A percentile compares a stretch with the other conserved stretches of the same genome.
Evolutionary conservation across 192 early-diverging fungal genomes (phyloP).

Genomic region (Gaertneriomyces sp.): DNA sequence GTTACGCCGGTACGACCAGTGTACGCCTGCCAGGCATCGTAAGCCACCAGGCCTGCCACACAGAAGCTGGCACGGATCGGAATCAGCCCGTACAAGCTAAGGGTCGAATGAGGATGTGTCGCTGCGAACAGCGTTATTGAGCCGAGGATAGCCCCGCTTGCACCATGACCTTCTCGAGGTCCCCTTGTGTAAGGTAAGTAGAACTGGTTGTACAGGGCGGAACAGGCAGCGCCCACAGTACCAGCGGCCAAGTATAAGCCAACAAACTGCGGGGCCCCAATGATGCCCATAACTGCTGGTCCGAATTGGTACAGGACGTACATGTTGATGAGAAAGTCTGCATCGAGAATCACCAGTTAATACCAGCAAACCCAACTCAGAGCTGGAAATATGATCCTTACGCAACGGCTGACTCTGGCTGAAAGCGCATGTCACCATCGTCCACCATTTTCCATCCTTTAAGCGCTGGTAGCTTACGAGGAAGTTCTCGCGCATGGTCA

Average conservation of each 20-base stretch:
- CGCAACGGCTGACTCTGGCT: constrained; percentile 35
- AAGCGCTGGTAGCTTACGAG: constrained; percentile 15
- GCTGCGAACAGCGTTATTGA: constrained; percentile 31
- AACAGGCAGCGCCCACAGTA: constrained; percentile 13
- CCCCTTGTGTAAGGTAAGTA: neutral
- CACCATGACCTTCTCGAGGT: constrained; percentile 22
- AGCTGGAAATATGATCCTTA: constrained; percentile 11
- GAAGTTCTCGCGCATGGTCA: constrained; percentile 38
- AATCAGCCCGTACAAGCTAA: constrained; percentile 34
- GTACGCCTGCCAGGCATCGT: constrained; percentile 32
- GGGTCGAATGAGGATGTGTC: constrained; percentile 27
- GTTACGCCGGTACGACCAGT: constrained; percentile 27
- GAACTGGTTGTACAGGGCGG: constrained; percentile 18
- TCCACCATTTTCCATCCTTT: constrained; percentile 32
- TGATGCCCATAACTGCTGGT: constrained; percentile 22
- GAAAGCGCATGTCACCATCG: constrained; percentile 32
- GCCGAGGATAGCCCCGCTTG: constrained; percentile 32
- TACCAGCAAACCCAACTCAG: neutral
- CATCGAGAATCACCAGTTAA: neutral
- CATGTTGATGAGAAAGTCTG: constrained; percentile 35
- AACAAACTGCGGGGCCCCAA: constrained; percentile 33
- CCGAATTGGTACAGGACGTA: constrained; percentile 42
- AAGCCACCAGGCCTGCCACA: constrained; percentile 38
- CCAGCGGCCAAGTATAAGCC: constrained; percentile 37
- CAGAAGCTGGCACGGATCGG: constrained; percentile 33